These are phyloP conservation scores for Aspergillus sojae DNA, from an alignment of 2,329 filamentous ascomycete species.

Conservation along the genomic window DNA sequence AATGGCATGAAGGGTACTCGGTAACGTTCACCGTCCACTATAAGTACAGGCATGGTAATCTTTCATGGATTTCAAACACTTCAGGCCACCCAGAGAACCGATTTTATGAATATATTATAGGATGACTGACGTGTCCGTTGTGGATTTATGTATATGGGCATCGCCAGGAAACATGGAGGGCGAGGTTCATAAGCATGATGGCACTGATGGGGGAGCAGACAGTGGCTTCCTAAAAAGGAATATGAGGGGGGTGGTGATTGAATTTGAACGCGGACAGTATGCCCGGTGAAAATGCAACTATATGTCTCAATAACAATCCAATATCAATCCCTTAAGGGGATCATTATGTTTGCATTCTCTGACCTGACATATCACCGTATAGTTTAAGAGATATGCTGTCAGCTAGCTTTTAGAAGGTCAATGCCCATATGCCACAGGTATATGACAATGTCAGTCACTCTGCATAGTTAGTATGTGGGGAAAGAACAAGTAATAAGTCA, in stretches of 20 bases:
- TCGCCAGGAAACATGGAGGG: background rate
- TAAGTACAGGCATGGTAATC: slow-evolving; percentile 17
- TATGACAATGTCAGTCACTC: too few relatives aligned
- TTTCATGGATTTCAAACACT: background rate
- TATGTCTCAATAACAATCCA: background rate
- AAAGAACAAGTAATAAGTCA: too few relatives aligned
- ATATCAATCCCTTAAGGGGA: background rate
- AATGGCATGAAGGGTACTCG: slow-evolving; percentile 13
- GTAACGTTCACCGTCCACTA: slow-evolving; percentile 16
- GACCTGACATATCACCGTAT: too few relatives aligned
- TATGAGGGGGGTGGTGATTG: background rate
- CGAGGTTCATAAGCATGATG: background rate
- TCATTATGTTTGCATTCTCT: background rate
- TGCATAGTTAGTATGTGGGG: too few relatives aligned
- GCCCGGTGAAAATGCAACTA: background rate
- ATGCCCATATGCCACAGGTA: too few relatives aligned
- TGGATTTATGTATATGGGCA: background rate
- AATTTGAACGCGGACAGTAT: background rate
- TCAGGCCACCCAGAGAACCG: background rate
- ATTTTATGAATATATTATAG: background rate
- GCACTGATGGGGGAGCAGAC: background rate
- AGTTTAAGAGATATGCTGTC: too few relatives aligned
- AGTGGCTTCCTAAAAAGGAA: background rate
- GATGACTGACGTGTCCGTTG: background rate
- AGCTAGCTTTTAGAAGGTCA: too few relatives aligned